Evolutionary conservation across 2,329 filamentous ascomycete species (phyloP).

Genomic region (Nemania bipapillata): DNA sequence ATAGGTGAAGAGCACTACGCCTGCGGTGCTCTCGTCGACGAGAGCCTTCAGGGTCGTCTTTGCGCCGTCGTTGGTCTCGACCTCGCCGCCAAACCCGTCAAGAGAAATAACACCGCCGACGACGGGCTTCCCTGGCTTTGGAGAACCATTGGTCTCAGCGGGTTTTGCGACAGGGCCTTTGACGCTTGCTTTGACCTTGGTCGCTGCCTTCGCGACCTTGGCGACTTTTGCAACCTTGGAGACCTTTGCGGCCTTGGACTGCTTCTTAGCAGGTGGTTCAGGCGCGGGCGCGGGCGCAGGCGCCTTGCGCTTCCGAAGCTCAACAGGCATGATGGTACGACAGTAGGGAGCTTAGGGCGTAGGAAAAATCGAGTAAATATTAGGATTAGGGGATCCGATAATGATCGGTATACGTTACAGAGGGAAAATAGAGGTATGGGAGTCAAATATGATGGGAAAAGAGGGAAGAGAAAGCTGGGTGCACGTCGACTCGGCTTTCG

Average conservation of each 20-base stretch:
- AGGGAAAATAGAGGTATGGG: not conserved
- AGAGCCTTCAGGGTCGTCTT: slow-evolving; percentile 83
- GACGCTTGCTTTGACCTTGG: slow-evolving; percentile 54
- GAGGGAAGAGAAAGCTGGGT: slow-evolving; percentile 23
- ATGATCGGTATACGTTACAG: slow-evolving; percentile 2
- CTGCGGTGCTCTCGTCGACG: slow-evolving; percentile 82
- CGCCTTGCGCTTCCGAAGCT: slow-evolving; percentile 60
- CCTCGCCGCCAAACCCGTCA: slow-evolving; percentile 72
- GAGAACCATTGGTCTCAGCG: slow-evolving; percentile 49
- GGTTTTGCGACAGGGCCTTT: slow-evolving; percentile 44
- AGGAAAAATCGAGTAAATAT: slow-evolving; percentile 6
- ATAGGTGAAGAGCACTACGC: slow-evolving; percentile 94
- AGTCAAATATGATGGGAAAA: slow-evolving; percentile 11
- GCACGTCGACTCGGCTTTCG: slow-evolving; percentile 35
- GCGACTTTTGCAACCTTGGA: not conserved
- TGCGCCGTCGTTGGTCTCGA: slow-evolving; percentile 85
- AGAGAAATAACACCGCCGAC: slow-evolving; percentile 68
- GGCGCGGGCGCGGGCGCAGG: slow-evolving; percentile 55
- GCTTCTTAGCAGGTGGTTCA: slow-evolving; percentile 56
- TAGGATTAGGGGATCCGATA: slow-evolving; percentile 17
- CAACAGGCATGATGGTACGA: slow-evolving; percentile 54
- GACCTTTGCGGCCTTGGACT: slow-evolving; percentile 55
- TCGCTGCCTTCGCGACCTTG: slow-evolving; percentile 52
- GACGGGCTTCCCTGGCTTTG: slow-evolving; percentile 57
- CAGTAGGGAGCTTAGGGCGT: not conserved